phyloP scores from a whole-genome alignment of 441 rosid genomes.

The Mallotus japonicus region DNA sequence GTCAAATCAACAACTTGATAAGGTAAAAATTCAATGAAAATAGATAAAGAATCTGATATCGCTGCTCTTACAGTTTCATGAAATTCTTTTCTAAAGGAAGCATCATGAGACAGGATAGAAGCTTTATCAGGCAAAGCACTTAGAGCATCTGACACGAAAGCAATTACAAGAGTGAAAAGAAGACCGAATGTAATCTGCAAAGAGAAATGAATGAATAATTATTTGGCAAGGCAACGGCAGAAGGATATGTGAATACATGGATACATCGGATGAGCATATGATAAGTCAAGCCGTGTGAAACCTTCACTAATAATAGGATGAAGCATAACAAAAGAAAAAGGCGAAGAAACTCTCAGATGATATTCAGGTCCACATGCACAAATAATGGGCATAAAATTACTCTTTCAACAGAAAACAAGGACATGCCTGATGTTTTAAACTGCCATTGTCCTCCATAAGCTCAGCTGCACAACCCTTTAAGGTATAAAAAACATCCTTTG shows the following conservation, averaged over 20 bases:
- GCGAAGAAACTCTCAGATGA: neutral
- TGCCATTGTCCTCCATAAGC: slow-evolving; percentile 47
- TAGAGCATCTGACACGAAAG: slow-evolving; percentile 89
- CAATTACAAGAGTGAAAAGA: slow-evolving; percentile 73
- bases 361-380: neutral
- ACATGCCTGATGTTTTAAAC: slow-evolving; percentile 73
- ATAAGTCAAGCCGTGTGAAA: neutral
- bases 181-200: slow-evolving; percentile 86
- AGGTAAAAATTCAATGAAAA: slow-evolving; percentile 22
- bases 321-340: too few relatives aligned
- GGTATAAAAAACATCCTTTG: slow-evolving; percentile 62
- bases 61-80: slow-evolving; percentile 75
- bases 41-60: slow-evolving; percentile 21
- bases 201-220: slow-evolving; percentile 16
- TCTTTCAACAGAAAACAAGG: slow-evolving; percentile 21
- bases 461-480: slow-evolving; percentile 75
- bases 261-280: neutral
- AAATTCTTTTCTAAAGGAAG: slow-evolving; percentile 77
- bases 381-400: slow-evolving; percentile 17
- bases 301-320: neutral
- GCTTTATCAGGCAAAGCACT: slow-evolving; percentile 76
- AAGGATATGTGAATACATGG: neutral
- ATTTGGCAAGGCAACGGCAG: slow-evolving; percentile 11
- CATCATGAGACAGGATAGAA: slow-evolving; percentile 73
- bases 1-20: slow-evolving; percentile 22